A percentile compares a stretch with the other conserved stretches of the same genome.
phyloP scores from a whole-genome alignment of 768 basidiomycete genomes.

The Pleurotus eryngii region DNA sequence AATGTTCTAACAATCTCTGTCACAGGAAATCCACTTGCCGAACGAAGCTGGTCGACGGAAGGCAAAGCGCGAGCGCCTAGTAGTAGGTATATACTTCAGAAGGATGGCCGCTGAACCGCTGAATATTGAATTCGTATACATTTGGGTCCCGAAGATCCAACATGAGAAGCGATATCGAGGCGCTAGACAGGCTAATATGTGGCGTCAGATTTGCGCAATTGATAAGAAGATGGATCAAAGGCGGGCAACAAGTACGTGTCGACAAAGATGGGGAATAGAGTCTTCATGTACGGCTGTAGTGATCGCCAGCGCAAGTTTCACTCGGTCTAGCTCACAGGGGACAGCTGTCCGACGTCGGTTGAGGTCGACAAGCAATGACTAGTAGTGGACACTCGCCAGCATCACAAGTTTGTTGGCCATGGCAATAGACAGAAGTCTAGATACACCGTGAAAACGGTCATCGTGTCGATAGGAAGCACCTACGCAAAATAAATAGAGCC shows the following conservation, averaged over 20 bases:
- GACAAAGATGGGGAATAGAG: not conserved
- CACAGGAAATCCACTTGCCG: constrained; percentile 41
- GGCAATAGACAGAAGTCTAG: not conserved
- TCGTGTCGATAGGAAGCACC: too few species aligned
- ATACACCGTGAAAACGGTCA: too few species aligned
- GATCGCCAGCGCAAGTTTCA: not conserved
- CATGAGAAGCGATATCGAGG: constrained; percentile 7
- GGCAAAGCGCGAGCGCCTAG: constrained; percentile 19
- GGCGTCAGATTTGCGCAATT: not conserved
- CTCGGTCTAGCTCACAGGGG: not conserved
- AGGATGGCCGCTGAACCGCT: too few species aligned
- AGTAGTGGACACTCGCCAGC: not conserved
- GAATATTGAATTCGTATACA: too few species aligned
- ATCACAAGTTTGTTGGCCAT: not conserved
- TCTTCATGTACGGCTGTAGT: not conserved
- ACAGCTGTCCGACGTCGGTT: not conserved
- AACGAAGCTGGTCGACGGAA: constrained; percentile 63
- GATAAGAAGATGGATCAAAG: too few species aligned
- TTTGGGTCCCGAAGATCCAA: not conserved
- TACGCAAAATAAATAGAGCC: not conserved
- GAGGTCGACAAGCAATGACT: not conserved
- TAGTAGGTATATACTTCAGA: too few species aligned
- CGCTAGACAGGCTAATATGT: not conserved
- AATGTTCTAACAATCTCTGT: too few species aligned
- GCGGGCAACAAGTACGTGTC: not conserved